These are phyloP conservation scores for Vigna radiata DNA, from an alignment of 306 rosid genomes.

Conservation along the genomic window DNA sequence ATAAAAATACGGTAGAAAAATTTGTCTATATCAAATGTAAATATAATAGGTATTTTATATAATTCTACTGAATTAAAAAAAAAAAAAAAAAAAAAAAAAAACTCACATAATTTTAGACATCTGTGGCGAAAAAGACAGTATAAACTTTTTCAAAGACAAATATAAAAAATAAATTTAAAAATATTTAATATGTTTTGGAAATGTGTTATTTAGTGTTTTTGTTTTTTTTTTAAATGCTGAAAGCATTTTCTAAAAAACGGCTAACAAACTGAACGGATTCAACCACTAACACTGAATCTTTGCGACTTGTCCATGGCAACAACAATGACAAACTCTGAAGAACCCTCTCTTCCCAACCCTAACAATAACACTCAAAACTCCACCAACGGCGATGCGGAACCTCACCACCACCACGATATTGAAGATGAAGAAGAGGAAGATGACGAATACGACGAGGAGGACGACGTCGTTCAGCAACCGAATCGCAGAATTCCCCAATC, in stretches of 20 bases:
- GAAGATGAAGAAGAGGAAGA: conserved; percentile 46
- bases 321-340: not conserved
- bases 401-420: not conserved
- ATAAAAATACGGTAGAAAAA: no score
- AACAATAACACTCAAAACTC: conserved; percentile 46
- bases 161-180: no score
- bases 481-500: conserved; percentile 48
- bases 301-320: not conserved
- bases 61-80: not conserved
- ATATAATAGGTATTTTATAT: not conserved
- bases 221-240: no score
- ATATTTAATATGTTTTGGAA: no score
- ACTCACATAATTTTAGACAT: no score
- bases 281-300: not conserved
- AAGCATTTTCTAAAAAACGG: no score
- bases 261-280: not conserved
- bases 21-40: not conserved
- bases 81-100: not conserved
- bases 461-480: conserved; percentile 32
- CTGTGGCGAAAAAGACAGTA: not conserved
- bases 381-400: conserved; percentile 41
- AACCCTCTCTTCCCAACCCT: conserved; percentile 38
- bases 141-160: no score
- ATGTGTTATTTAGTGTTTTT: no score
- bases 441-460: conserved; percentile 36